Percentiles rank a stretch among this genome's conserved stretches.
phyloP scores from a whole-genome alignment of 164 flowering plant species.

The Piper longum region DNA sequence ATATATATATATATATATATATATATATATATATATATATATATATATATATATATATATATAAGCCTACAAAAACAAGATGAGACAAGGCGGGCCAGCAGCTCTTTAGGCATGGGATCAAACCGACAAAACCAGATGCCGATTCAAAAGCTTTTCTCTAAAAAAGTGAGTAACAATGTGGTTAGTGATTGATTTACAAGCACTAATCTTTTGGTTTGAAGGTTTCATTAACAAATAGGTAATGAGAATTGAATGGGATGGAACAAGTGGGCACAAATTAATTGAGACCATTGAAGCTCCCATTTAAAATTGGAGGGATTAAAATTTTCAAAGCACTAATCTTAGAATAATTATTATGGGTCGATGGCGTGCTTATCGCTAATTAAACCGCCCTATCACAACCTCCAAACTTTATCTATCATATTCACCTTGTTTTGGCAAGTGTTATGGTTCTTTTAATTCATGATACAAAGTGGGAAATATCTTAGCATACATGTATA shows the following conservation, averaged over 20 bases:
- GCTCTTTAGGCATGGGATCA: not conserved
- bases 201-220: constrained; percentile 3
- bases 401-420: constrained; percentile 13
- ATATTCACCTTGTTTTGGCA: not conserved
- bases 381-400: constrained; percentile 5
- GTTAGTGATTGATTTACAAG: constrained; percentile 6
- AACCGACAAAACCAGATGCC: not conserved
- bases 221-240: not conserved
- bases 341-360: constrained; percentile 1
- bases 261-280: constrained; percentile 1
- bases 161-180: too few species aligned
- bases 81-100: not conserved
- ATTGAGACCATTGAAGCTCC: not conserved
- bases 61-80: too few species aligned
- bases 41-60: too few species aligned
- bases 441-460: too few species aligned
- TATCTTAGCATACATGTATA: too few species aligned
- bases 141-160: too few species aligned
- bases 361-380: constrained; percentile 15
- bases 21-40: too few species aligned
- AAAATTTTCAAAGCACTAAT: not conserved
- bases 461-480: too few species aligned
- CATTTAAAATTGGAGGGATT: not conserved
- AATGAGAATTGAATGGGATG: constrained; percentile 6
- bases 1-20: not conserved